Evolutionary conservation across 306 rosid genomes (phyloP).

Genomic region (Pachyrhizus erosus): DNA sequence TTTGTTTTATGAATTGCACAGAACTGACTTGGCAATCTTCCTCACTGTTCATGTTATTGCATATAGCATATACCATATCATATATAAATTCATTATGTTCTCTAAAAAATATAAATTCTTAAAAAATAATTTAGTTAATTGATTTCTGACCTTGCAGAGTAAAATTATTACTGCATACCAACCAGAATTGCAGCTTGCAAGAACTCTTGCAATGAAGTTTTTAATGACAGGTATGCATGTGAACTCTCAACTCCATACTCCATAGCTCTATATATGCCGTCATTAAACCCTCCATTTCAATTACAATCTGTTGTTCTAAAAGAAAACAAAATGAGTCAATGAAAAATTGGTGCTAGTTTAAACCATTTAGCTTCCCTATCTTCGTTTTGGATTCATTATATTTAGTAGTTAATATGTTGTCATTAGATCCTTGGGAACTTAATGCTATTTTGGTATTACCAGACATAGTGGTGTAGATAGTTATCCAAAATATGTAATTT

Average conservation of each 20-base stretch:
- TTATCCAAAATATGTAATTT: background rate
- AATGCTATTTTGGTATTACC: background rate
- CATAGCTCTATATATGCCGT: background rate
- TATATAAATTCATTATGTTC: background rate
- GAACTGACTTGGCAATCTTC: background rate
- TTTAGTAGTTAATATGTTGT: background rate
- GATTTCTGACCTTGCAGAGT: conserved; percentile 44
- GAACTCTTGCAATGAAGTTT: conserved; percentile 40
- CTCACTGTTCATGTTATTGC: background rate
- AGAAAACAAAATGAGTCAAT: background rate
- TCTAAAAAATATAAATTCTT: background rate
- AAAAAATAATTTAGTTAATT: background rate
- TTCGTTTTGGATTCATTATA: background rate
- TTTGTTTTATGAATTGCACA: background rate
- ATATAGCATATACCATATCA: background rate
- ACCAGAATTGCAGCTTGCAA: conserved; percentile 53
- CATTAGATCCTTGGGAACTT: background rate
- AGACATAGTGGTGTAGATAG: background rate
- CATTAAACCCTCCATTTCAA: background rate
- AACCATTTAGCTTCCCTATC: background rate
- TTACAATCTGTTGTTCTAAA: background rate
- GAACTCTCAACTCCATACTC: too few species aligned
- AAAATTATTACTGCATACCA: conserved; percentile 57
- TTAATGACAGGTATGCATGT: conserved; percentile 49
- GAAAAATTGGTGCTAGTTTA: background rate